Conservation (phyloP, 2,329 filamentous ascomycete genomes). For the Mycosphaerella arachidis region DNA sequence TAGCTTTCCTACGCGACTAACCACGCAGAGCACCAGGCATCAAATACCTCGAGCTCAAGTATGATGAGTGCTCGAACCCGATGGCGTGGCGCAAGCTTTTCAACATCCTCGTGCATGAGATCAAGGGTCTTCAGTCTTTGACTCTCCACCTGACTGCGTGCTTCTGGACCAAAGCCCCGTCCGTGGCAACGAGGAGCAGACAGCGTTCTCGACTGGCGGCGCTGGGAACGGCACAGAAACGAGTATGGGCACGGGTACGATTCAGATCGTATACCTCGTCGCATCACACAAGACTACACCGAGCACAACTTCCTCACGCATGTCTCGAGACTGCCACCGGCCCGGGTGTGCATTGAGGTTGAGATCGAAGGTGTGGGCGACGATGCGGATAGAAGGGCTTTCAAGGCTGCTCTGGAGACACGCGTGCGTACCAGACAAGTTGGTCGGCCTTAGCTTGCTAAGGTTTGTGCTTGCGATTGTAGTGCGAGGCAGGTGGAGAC, state of each 20-base stretch:
- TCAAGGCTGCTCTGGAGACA: background rate
- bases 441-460: too few species aligned
- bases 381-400: background rate
- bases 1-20: background rate
- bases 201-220: background rate
- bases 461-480: too few species aligned
- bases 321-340: background rate
- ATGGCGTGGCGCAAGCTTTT: background rate
- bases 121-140: background rate
- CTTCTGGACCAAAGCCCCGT: background rate
- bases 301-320: background rate
- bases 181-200: background rate
- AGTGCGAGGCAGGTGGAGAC: too few species aligned
- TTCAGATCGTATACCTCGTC: too few species aligned
- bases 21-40: background rate
- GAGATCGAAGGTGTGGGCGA: background rate
- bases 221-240: background rate
- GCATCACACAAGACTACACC: background rate
- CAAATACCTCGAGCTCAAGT: background rate
- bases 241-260: background rate
- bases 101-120: background rate
- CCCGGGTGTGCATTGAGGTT: background rate
- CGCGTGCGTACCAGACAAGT: too few species aligned
- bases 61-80: background rate
- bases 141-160: background rate